These are phyloP conservation scores for Phytophthora meadii DNA, from an alignment of 352 stramenopile genomes.

Conservation along the genomic window DNA sequence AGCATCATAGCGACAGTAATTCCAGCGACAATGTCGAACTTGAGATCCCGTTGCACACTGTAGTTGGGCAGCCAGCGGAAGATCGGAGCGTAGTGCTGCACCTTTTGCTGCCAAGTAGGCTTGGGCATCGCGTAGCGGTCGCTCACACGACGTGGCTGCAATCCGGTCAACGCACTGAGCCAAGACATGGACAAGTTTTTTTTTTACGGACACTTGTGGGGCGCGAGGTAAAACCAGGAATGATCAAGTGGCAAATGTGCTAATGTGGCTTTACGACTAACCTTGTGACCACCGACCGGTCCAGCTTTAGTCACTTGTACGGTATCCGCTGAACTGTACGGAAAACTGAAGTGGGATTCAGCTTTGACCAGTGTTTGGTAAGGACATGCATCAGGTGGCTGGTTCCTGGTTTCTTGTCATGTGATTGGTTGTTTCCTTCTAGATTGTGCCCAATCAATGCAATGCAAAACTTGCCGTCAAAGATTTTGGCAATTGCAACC, in stretches of 20 bases:
- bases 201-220: neutral
- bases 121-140: conserved; percentile 20
- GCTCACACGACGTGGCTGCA: conserved; percentile 13
- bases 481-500: conserved; percentile 4
- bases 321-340: conserved; percentile 1
- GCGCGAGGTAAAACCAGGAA: neutral
- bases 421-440: conserved; percentile 1
- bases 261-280: neutral
- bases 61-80: conserved; percentile 30
- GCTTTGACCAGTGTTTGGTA: conserved; percentile 3
- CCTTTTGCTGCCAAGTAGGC: conserved; percentile 21
- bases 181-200: conserved; percentile 4
- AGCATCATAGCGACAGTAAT: conserved; percentile 27
- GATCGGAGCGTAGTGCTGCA: conserved; percentile 29
- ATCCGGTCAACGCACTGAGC: conserved; percentile 11
- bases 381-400: conserved; percentile 2
- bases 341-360: conserved; percentile 3
- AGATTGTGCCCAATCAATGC: conserved; percentile 11
- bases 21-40: conserved; percentile 25
- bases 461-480: conserved; percentile 2
- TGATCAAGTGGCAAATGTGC: conserved; percentile 2
- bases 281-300: neutral
- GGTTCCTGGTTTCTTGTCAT: neutral
- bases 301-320: neutral
- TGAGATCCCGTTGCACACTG: conserved; percentile 27